Evolutionary conservation across 106 monocot genomes (phyloP).

Genomic region (Vanilla planifolia): DNA sequence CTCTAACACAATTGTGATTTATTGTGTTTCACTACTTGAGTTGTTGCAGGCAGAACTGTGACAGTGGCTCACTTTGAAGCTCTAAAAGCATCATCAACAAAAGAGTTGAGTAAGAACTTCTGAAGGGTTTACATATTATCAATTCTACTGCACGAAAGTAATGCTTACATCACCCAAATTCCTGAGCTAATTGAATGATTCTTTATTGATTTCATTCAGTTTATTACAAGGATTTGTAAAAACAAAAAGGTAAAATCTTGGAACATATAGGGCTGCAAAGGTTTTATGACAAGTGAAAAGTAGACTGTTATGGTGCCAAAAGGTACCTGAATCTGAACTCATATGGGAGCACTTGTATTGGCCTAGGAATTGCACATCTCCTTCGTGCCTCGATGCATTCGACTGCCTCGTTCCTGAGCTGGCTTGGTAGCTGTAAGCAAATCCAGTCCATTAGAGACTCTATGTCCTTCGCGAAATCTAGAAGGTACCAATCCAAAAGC

Average conservation of each 20-base stretch:
- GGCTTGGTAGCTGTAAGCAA: slow-evolving; percentile 60
- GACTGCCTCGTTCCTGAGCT: slow-evolving; percentile 45
- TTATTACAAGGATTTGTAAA: slow-evolving; percentile 20
- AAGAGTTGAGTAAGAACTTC: too few relatives aligned
- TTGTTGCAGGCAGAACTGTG: too few relatives aligned
- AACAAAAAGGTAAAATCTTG: not conserved
- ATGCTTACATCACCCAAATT: slow-evolving; percentile 1
- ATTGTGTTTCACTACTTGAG: too few relatives aligned
- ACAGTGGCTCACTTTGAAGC: too few relatives aligned
- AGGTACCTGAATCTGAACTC: slow-evolving; percentile 33
- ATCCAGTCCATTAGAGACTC: slow-evolving; percentile 89
- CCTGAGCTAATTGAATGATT: slow-evolving; percentile 1
- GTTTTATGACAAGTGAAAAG: not conserved
- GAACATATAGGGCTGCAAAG: not conserved
- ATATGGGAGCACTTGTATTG: slow-evolving; percentile 20
- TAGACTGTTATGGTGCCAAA: slow-evolving; percentile 7
- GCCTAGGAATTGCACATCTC: slow-evolving; percentile 4
- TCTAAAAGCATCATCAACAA: too few relatives aligned
- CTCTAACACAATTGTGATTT: not conserved
- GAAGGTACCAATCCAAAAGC: slow-evolving; percentile 80
- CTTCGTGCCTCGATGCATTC: slow-evolving; percentile 22
- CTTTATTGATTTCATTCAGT: not conserved
- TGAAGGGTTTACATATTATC: too few relatives aligned
- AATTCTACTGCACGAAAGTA: too few relatives aligned
- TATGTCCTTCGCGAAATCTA: slow-evolving; percentile 91